Conservation (phyloP, 2,329 filamentous ascomycete genomes). For the Plectosphaerella cucumerina region DNA sequence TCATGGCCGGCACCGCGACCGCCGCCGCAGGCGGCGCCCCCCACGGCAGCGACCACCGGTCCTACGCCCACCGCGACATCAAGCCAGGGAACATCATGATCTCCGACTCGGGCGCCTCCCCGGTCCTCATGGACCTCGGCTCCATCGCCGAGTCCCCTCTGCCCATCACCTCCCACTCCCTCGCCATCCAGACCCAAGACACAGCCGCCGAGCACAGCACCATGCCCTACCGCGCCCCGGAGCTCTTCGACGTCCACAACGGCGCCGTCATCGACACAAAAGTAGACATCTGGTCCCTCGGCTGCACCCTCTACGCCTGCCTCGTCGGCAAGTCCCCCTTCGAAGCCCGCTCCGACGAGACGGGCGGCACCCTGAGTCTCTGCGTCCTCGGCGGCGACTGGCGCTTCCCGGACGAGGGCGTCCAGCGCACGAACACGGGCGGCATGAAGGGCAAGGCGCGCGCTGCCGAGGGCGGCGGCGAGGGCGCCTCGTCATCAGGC, state of each 20-base stretch:
- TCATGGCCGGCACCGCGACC: conserved; percentile 75
- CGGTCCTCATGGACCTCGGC: conserved; percentile 96
- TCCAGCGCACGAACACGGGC: conserved; percentile 37
- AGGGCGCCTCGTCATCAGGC: conserved; percentile 21
- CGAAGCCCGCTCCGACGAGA: conserved; percentile 93
- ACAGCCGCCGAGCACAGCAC: conserved; percentile 93
- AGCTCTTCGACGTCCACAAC: conserved; percentile 97
- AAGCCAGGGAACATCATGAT: conserved; percentile 99
- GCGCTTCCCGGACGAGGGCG: conserved; percentile 87
- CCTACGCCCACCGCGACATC: conserved; percentile 94
- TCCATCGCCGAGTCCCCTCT: conserved; percentile 85
- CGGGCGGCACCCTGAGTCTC: conserved; percentile 86
- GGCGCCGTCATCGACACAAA: conserved; percentile 90
- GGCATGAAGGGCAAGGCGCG: conserved; percentile 22
- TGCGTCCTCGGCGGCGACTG: conserved; percentile 93
- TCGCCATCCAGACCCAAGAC: conserved; percentile 90
- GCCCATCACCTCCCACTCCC: conserved; percentile 81
- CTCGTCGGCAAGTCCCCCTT: conserved; percentile 96
- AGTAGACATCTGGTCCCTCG: conserved; percentile 95
- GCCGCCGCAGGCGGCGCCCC: conserved; percentile 34
- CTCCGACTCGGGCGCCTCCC: conserved; percentile 78
- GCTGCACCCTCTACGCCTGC: conserved; percentile 96
- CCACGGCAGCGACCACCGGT: conserved; percentile 55
- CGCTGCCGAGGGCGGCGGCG: conserved; percentile 17
- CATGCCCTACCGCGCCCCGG: conserved; percentile 96